phyloP scores from a whole-genome alignment of 257 asterid genomes.

The Rehmannia glutinosa region DNA sequence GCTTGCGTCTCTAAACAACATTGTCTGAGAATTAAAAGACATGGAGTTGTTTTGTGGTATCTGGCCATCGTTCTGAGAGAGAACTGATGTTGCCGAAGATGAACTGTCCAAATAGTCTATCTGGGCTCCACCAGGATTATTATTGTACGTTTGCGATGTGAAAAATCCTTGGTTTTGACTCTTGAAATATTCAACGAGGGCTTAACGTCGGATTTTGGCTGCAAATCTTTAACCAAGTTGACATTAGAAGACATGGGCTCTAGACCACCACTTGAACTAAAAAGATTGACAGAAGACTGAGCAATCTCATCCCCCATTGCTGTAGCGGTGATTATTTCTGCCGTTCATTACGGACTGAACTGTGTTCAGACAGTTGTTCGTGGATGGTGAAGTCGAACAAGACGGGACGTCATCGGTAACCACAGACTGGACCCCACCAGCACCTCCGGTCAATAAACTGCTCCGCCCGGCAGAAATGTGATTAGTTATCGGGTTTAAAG shows the following conservation, averaged over 20 bases:
- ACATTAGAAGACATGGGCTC: conserved; percentile 44
- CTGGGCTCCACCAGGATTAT: conserved; percentile 46
- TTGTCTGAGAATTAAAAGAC: conserved; percentile 64
- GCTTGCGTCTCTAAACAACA: conserved; percentile 56
- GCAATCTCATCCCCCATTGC: conserved; percentile 44
- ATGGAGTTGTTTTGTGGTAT: conserved; percentile 56
- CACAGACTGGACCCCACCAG: conserved; percentile 56
- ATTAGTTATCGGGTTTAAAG: conserved; percentile 31
- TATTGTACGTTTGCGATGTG: conserved; percentile 49
- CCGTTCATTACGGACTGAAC: conserved; percentile 44
- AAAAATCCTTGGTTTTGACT: conserved; percentile 55
- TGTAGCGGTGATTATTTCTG: conserved; percentile 31
- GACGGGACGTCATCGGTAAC: conserved; percentile 82
- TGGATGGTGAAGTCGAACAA: conserved; percentile 83
- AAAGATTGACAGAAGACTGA: conserved; percentile 38
- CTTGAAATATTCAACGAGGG: conserved; percentile 53
- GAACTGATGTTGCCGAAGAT: conserved; percentile 84
- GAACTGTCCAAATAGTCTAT: conserved; percentile 83
- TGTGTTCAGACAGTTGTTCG: conserved; percentile 50
- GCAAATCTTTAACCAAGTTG: conserved; percentile 44
- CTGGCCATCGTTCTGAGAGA: conserved; percentile 70
- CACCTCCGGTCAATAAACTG: conserved; percentile 37
- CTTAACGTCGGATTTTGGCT: conserved; percentile 43
- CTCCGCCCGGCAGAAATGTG: conserved; percentile 42
- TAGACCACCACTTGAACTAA: conserved; percentile 45